A percentile compares a stretch with the other conserved stretches of the same genome.
Evolutionary conservation across 192 early-diverging fungal species (phyloP).

Genomic region (Coemansia furcata): DNA sequence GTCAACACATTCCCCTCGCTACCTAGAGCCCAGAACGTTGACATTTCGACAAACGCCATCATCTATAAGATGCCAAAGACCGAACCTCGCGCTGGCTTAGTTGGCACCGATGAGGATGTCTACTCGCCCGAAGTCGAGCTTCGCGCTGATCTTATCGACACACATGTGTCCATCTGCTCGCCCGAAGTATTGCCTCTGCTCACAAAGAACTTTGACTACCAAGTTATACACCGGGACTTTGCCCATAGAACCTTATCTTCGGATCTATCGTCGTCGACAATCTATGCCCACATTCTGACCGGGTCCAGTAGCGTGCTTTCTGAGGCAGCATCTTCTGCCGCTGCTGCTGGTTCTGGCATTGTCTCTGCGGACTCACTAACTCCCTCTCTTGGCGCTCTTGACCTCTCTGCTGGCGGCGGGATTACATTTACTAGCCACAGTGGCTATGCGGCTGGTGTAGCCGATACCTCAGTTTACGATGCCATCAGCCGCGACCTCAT

Average conservation of each 20-base stretch:
- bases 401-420: neutral
- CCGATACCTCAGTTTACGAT: slow-evolving; percentile 64
- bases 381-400: neutral
- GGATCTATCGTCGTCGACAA: slow-evolving; percentile 80
- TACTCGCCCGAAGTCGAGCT: slow-evolving; percentile 66
- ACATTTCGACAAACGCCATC: slow-evolving; percentile 31
- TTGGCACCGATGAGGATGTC: slow-evolving; percentile 83
- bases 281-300: slow-evolving; percentile 76
- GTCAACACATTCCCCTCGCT: slow-evolving; percentile 62
- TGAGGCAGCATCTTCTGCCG: neutral
- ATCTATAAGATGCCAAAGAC: slow-evolving; percentile 16
- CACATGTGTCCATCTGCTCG: slow-evolving; percentile 90
- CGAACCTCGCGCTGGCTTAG: slow-evolving; percentile 80
- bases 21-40: slow-evolving; percentile 40
- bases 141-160: slow-evolving; percentile 92
- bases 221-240: slow-evolving; percentile 86
- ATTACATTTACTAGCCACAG: slow-evolving; percentile 11
- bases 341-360: neutral
- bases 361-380: neutral
- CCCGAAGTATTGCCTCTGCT: slow-evolving; percentile 88
- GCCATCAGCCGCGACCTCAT: slow-evolving; percentile 77
- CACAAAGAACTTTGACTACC: slow-evolving; percentile 98
- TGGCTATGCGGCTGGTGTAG: slow-evolving; percentile 64
- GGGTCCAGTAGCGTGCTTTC: slow-evolving; percentile 34
- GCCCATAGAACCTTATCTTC: slow-evolving; percentile 86